Conservation (phyloP, 441 rosid genomes). For the Erysimum cheiri region DNA sequence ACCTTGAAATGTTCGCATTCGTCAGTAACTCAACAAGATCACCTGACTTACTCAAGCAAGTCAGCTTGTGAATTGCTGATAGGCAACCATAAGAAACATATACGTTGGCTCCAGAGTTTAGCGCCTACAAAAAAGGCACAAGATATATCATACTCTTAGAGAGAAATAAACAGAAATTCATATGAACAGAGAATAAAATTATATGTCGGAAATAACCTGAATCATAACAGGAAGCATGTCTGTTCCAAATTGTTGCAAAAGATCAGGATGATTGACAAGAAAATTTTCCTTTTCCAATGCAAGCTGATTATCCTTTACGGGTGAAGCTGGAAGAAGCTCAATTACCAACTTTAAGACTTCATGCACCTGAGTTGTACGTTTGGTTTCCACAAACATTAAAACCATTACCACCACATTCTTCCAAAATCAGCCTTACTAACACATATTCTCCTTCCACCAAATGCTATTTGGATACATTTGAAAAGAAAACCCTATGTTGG, state of each 20-base stretch:
- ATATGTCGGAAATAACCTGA: conserved; percentile 62
- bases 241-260: conserved; percentile 66
- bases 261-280: conserved; percentile 67
- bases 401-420: conserved; percentile 16
- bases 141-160: conserved; percentile 30
- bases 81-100: conserved; percentile 86
- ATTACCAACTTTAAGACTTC: conserved; percentile 91
- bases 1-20: conserved; percentile 87
- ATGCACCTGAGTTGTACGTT: conserved; percentile 62
- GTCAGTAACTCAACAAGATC: conserved; percentile 70
- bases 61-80: conserved; percentile 70
- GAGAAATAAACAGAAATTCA: conserved; percentile 22
- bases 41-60: conserved; percentile 70
- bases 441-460: conserved; percentile 1
- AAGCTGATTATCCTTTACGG: conserved; percentile 54
- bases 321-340: conserved; percentile 78
- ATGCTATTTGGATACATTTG: conserved; percentile 22
- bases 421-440: background rate
- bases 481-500: background rate
- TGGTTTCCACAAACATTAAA: conserved; percentile 13
- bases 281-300: conserved; percentile 68
- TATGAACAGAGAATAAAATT: conserved; percentile 10
- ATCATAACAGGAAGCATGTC: conserved; percentile 78
- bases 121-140: conserved; percentile 59
- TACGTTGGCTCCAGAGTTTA: conserved; percentile 85